Base-by-base conservation (phyloP, 352 stramenopile genomes). In the Phytophthora constricta region DNA sequence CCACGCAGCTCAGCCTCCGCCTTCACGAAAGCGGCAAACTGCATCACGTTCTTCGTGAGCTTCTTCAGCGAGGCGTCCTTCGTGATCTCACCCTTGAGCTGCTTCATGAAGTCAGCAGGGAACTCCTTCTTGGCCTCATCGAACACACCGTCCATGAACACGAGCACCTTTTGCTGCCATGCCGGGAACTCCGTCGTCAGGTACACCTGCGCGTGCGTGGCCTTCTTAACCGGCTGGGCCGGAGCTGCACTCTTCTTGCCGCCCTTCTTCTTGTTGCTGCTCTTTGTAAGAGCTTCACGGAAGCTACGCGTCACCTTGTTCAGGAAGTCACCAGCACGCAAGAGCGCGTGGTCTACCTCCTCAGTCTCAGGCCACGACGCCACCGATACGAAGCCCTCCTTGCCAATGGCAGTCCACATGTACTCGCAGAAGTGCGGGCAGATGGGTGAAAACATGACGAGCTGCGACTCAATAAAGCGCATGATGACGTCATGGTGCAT, bases 21-120 rank as follows among this genome's bases (percentile, higher is more conserved):
- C 80, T 98, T 98, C 65, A 98, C 88, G 47, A 99, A 99, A 23
- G 93, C 91, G 61, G 90, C 96, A 65, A 99, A 98, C 72, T 99
- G 97, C 97, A 99, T 99, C 26, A 97, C 86, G 63, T 97, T 93
- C 86, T 98, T 99, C 14, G 86, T 96, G 14, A 96, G 70, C 73
- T 89, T 93, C 82, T 95, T 96, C 48, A 97, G 61, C 31, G 91
- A 86, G 53, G 93, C 84, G 65, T 95, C 75, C 48, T 84, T 80
- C 8, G 68, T 65, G 41, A 97, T 76, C 55, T 85, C 61, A 20
- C 77, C 75, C 86, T 97, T 97, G 16, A 97, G 70, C 14, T 89
- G 73, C 74, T 94, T 94, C 84, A 96, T 95, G 46, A 97, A 95
- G 67, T 95, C 85, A 17, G 64, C 74, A 28, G 87, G 77, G 77